Base-by-base conservation (phyloP, 2,329 filamentous ascomycete species). In the Aspergillus viridinutans region DNA sequence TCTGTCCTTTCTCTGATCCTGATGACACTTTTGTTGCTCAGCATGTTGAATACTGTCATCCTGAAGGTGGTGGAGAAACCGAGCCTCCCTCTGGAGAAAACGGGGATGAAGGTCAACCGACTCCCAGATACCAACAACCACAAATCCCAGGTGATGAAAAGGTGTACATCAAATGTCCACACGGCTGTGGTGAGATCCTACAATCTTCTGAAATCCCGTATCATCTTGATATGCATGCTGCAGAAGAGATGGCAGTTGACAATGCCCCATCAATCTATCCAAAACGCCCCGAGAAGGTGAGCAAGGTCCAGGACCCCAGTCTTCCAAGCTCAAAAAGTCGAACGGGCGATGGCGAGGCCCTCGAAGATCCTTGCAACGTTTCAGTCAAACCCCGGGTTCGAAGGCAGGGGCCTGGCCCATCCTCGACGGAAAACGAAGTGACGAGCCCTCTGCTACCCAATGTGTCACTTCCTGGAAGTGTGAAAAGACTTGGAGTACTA, bases 111-210 rank as follows among this genome's bases (percentile, higher is more conserved):
- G 28, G 50, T 42, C 58, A 49, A 35, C 40, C 10, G 47, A 28
- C 55, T 25, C 6, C 48, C 52, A 20, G 35, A n/a, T 45, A 49
- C 23, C 49, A 53, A 35, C 28, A 51, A 62, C n/a, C 50, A 55
- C 6, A 55, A 25, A 25, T 25, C 21, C 57, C 21, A 51, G 17
- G 17, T 6, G 8, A n/a, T 38, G 35, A 25, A 12, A 56, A 63
- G 10, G 64, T 66, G 52, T 85, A 84, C 64, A 74, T 79, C 23
- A 75, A 80, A 45, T 87, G 85, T 63, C 80, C 82, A 35, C 79
- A 82, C 17, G 81, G 78, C 23, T 90, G 87, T 66, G 82, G 82
- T 32, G 85, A 89, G 68, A 68, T 78, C n/a, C 69, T 87, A 21
- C 71, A 77, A 6, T 64, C 76, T 7, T 69, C 74, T 17, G 83